Evolutionary conservation across 169 alveolate species (phyloP).

Genomic region (Cytauxzoon felis): DNA sequence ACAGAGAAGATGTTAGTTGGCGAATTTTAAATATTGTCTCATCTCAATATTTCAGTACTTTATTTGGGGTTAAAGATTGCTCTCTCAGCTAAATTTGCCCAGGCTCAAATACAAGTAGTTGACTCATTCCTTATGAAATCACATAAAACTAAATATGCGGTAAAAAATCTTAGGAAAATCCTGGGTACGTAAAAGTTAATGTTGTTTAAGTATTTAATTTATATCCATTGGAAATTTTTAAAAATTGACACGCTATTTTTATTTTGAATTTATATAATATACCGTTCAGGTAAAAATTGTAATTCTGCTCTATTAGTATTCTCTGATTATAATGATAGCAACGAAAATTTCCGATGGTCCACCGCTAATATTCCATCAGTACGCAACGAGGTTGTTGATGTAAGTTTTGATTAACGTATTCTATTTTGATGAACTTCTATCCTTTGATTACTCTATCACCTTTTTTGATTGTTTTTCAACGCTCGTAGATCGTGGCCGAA

Average conservation of each 20-base stretch:
- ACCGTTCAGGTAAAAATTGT: slow-evolving; percentile 71
- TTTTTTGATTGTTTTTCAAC: neutral
- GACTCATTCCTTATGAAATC: slow-evolving; percentile 74
- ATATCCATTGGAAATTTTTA: too few relatives aligned
- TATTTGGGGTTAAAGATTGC: slow-evolving; percentile 74
- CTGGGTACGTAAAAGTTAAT: slow-evolving; percentile 67
- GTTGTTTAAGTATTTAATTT: neutral
- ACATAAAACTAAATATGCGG: slow-evolving; percentile 82
- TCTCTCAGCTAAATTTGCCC: slow-evolving; percentile 82
- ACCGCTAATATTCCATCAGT: slow-evolving; percentile 83
- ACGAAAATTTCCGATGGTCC: slow-evolving; percentile 83
- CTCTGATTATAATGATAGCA: slow-evolving; percentile 77
- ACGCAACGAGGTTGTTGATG: slow-evolving; percentile 77
- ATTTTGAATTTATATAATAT: too few relatives aligned
- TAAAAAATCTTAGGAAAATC: slow-evolving; percentile 67
- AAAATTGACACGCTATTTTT: too few relatives aligned
- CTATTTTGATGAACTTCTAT: neutral
- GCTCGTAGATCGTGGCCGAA: too few relatives aligned
- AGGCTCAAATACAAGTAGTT: slow-evolving; percentile 79
- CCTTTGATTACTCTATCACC: neutral
- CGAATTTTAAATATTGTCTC: neutral
- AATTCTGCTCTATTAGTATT: slow-evolving; percentile 80
- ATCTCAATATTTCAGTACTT: slow-evolving; percentile 69
- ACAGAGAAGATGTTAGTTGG: slow-evolving; percentile 61
- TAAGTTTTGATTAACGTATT: neutral